Conservation (phyloP, 2,329 filamentous ascomycete genomes). For the Fusarium dlaminii region DNA sequence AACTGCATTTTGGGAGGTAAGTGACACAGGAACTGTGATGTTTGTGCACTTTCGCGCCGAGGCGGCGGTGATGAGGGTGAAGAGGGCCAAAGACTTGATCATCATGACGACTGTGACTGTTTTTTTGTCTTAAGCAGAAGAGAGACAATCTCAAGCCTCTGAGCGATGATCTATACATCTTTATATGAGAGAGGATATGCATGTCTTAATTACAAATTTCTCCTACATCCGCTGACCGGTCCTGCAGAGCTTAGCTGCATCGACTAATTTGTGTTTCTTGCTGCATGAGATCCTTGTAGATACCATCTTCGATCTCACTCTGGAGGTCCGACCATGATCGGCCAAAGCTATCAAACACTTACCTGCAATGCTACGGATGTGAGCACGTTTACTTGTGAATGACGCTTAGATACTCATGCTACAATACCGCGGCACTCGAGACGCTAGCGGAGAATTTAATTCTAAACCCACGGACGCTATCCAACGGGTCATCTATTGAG, state of each 20-base stretch:
- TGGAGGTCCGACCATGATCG: slow-evolving; percentile 11
- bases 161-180: slow-evolving; percentile 5
- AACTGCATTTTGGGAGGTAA: slow-evolving; percentile 62
- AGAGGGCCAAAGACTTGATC: slow-evolving; percentile 34
- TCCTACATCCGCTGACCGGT: slow-evolving; percentile 10
- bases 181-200: slow-evolving; percentile 23
- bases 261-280: background rate
- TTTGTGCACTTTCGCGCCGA: slow-evolving; percentile 55
- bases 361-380: background rate
- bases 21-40: slow-evolving; percentile 64
- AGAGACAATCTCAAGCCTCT: background rate
- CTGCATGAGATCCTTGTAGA: background rate
- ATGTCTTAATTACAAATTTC: slow-evolving; percentile 24
- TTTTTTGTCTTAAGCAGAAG: background rate
- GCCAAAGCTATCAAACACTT: background rate
- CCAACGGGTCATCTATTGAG: slow-evolving; percentile 31
- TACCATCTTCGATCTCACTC: background rate
- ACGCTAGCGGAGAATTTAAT: slow-evolving; percentile 24
- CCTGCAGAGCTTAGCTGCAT: slow-evolving; percentile 1
- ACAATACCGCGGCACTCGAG: background rate
- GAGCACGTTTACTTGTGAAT: background rate
- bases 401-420: background rate
- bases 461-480: slow-evolving; percentile 6
- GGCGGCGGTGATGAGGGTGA: slow-evolving; percentile 41
- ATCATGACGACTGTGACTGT: slow-evolving; percentile 14